Base-by-base conservation (phyloP, 2,329 filamentous ascomycete genomes). In the Fonsecaea monophora region DNA sequence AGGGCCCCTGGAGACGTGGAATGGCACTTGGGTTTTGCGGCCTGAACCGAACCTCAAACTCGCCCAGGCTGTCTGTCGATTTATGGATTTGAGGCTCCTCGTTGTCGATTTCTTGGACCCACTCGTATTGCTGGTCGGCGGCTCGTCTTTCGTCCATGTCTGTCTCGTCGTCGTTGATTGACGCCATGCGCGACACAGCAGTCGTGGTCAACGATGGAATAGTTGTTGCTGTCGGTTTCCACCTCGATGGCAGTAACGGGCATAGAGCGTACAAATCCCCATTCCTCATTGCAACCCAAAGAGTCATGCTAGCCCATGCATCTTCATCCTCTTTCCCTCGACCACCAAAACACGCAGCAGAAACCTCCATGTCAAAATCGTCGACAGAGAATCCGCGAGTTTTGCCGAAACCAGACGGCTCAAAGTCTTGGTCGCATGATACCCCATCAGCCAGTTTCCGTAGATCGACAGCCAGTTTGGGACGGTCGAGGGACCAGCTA, bases 231-330 rank as follows among this genome's bases (percentile, higher is more conserved):
- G 90, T 89, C 30, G 90, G 89, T 30, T 91, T 88, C 93, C 94
- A 98, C 73, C 90, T 92, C 60, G 89, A 88, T 0, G 95, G 95
- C 37, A 99, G 82, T 48, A 99, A 84, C 1, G 95, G 95, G 75
- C 94, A 97, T 8, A 99, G 82, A 1, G 94, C 94, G 75, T 99
- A 99, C 5, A 98, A 86, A 75, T 97, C 94, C 3, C 95, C 95
- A 67, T 92, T 91, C 42, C 88, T 88, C 91, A 97, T 99, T n/a
- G 94, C 93, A 60, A 98, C 82, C 92, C 94, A 99, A 10, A 99
- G 83, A 0, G 95, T 98, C 91, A 97, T 97, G 9, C 94, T 88
- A 7, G 93, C 91, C 95, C 95, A 99, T 1, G 86, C 85, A 73
- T 87, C 83, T 70, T 89, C 86, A 42, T 84, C 85, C 62, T 85